These are phyloP conservation scores for Suhomyces ambrosiae DNA, from an alignment of 1,139 yeast species.

Conservation along the genomic window DNA sequence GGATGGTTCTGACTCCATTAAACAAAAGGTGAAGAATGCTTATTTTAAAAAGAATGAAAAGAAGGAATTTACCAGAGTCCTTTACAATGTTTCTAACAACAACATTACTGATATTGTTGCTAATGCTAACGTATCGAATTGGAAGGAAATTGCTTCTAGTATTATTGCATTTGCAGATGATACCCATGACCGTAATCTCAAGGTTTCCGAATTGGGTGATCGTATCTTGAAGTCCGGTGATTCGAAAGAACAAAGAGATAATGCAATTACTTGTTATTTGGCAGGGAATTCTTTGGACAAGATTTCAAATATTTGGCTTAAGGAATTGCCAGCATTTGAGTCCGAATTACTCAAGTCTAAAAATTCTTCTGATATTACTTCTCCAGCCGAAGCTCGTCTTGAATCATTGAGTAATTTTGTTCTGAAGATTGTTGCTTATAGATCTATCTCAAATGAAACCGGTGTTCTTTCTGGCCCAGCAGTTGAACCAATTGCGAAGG, in stretches of 20 bases:
- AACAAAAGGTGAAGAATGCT: conserved; percentile 67
- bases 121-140: conserved; percentile 74
- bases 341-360: conserved; percentile 47
- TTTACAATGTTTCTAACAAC: conserved; percentile 63
- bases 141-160: conserved; percentile 82
- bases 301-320: conserved; percentile 80
- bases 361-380: conserved; percentile 38
- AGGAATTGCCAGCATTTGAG: conserved; percentile 69
- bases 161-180: conserved; percentile 59
- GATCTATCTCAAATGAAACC: conserved; percentile 50
- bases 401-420: conserved; percentile 80
- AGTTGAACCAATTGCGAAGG: conserved; percentile 56
- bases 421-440: conserved; percentile 78
- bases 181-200: conserved; percentile 49
- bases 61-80: conserved; percentile 68
- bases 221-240: conserved; percentile 33
- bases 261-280: conserved; percentile 76
- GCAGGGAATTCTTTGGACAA: conserved; percentile 83
- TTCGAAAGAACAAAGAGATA: conserved; percentile 51
- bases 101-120: conserved; percentile 73
- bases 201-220: conserved; percentile 75
- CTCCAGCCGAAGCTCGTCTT: conserved; percentile 86
- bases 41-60: conserved; percentile 64
- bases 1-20: conserved; percentile 62
- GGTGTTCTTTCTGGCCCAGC: conserved; percentile 49